Conservation (phyloP, 2,329 filamentous ascomycete species). For the Ascochyta viciae-villosae region DNA sequence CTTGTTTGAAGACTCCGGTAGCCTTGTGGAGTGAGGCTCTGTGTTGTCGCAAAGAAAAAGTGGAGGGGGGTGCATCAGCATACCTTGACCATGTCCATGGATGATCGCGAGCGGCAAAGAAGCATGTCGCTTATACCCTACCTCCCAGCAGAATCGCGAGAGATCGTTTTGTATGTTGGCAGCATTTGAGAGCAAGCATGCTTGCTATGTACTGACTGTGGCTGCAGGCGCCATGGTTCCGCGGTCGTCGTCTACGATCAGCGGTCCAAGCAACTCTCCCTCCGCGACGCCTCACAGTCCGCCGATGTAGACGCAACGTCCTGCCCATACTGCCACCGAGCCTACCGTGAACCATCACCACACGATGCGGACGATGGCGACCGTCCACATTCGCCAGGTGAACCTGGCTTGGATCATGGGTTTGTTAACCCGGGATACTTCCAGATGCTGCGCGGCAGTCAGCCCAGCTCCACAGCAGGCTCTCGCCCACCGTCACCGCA, state of each 20-base stretch:
- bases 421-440: conserved; percentile 96
- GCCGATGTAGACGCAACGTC: conserved; percentile 67
- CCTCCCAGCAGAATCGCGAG: conserved; percentile 72
- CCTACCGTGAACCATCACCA: conserved; percentile 60
- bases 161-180: conserved; percentile 76
- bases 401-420: conserved; percentile 58
- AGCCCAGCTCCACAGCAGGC: conserved; percentile 58
- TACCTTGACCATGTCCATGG: conserved; percentile 27
- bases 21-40: conserved; percentile 14
- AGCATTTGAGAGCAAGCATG: background rate
- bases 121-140: conserved; percentile 79
- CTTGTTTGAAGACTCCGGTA: background rate
- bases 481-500: conserved; percentile 58
- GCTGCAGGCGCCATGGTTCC: conserved; percentile 82
- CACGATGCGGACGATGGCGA: conserved; percentile 42
- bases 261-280: conserved; percentile 81
- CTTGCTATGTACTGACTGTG: conserved; percentile 21
- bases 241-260: conserved; percentile 91
- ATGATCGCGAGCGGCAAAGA: conserved; percentile 40
- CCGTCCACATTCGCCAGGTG: conserved; percentile 40
- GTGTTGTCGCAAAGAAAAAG: conserved; percentile 15
- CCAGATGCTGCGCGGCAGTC: conserved; percentile 78
- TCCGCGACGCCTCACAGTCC: conserved; percentile 67
- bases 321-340: conserved; percentile 90
- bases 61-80: conserved; percentile 9